Evolutionary conservation across 164 flowering plant genomes (phyloP).

Genomic region (Macadamia integrifolia): DNA sequence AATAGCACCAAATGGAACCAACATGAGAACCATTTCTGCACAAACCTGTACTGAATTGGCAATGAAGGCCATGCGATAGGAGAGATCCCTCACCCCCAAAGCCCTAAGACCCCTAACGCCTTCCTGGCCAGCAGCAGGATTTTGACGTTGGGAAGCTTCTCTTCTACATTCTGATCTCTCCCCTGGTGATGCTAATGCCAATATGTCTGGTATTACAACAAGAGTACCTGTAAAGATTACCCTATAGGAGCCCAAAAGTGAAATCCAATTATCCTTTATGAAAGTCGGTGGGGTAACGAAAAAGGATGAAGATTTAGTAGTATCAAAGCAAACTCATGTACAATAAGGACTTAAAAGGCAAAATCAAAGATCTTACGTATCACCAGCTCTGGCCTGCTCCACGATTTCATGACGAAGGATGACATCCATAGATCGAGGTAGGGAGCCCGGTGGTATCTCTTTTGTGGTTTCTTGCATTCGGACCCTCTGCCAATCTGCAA

Average conservation of each 20-base stretch:
- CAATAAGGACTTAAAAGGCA: not conserved
- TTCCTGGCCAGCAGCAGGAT: conserved; percentile 46
- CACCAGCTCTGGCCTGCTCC: conserved; percentile 98
- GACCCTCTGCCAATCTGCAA: conserved; percentile 98
- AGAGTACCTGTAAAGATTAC: conserved; percentile 92
- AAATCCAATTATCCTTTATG: conserved; percentile 9
- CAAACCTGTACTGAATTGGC: conserved; percentile 97
- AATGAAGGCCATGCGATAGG: conserved; percentile 88
- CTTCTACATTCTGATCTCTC: conserved; percentile 87
- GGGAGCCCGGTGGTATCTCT: conserved; percentile 97
- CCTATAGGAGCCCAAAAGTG: conserved; percentile 26
- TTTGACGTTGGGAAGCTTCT: conserved; percentile 54
- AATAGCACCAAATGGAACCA: not conserved
- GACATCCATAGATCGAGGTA: conserved; percentile 92
- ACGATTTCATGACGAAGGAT: conserved; percentile 98
- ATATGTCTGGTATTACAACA: conserved; percentile 91
- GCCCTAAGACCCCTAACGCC: conserved; percentile 91
- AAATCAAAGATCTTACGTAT: conserved; percentile 52
- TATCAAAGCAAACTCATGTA: not conserved
- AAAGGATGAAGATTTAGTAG: not conserved
- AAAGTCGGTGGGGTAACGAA: no score
- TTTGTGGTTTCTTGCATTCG: conserved; percentile 96
- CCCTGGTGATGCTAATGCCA: conserved; percentile 93
- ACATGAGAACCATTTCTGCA: not conserved
- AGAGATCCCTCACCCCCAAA: conserved; percentile 94